These are phyloP conservation scores for Hansenula lynferdii DNA, from an alignment of 1,139 yeast species.

Conservation along the genomic window DNA sequence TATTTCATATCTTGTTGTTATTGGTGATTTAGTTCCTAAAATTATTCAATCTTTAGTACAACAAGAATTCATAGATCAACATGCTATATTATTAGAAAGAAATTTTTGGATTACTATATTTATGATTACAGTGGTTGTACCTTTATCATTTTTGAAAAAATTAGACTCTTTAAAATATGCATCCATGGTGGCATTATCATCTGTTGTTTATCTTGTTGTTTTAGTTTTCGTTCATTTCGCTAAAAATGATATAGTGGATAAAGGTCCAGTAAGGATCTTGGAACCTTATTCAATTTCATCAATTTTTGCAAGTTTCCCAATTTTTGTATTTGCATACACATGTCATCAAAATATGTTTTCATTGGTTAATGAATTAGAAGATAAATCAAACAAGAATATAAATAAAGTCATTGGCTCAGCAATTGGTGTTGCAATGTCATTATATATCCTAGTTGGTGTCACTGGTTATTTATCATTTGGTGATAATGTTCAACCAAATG, in stretches of 20 bases:
- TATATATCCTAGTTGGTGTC: conserved; percentile 60
- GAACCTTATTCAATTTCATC: conserved; percentile 32
- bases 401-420: conserved; percentile 52
- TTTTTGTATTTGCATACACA: conserved; percentile 75
- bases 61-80: conserved; percentile 11
- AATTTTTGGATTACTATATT: conserved; percentile 64
- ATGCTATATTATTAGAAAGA: conserved; percentile 36
- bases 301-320: conserved; percentile 52
- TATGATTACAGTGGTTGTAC: conserved; percentile 49
- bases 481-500: conserved; percentile 56
- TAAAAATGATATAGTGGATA: conserved; percentile 34
- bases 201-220: conserved; percentile 62
- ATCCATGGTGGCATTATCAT: conserved; percentile 60
- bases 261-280: conserved; percentile 34
- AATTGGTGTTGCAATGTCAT: conserved; percentile 50
- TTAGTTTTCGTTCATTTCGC: conserved; percentile 55
- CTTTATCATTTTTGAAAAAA: conserved; percentile 59
- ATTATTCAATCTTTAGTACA: conserved; percentile 43
- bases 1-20: conserved; percentile 66
- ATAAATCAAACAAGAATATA: conserved; percentile 48
- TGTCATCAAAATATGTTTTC: conserved; percentile 83
- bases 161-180: conserved; percentile 68
- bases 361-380: conserved; percentile 58
- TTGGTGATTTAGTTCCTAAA: conserved; percentile 75
- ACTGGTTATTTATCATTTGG: conserved; percentile 74